Conservation (phyloP, 345 rosid species). For the Tarenaya hassleriana region DNA sequence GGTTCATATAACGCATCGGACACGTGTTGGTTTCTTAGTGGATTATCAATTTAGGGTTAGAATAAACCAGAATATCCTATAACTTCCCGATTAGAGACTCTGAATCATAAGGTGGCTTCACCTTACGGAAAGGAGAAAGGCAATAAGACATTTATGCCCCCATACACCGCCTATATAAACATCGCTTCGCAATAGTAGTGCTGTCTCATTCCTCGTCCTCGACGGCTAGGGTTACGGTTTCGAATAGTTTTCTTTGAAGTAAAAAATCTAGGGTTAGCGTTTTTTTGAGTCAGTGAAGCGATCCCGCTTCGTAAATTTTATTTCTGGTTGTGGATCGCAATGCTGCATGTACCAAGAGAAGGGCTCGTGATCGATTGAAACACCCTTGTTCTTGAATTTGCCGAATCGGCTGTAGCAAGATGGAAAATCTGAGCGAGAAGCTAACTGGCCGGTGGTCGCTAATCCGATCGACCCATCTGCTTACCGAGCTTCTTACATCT, state of each 20-base stretch:
- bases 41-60: background rate
- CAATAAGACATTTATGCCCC: slow-evolving; percentile 13
- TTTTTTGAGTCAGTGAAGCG: background rate
- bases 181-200: background rate
- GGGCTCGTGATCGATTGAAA: slow-evolving; percentile 29
- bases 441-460: slow-evolving; percentile 75
- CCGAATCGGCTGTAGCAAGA: slow-evolving; percentile 71
- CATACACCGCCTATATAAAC: slow-evolving; percentile 11
- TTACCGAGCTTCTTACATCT: slow-evolving; percentile 82
- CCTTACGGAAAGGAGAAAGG: background rate
- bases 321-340: background rate
- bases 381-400: slow-evolving; percentile 52
- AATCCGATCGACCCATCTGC: slow-evolving; percentile 58
- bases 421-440: slow-evolving; percentile 43
- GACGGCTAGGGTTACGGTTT: slow-evolving; percentile 7
- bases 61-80: background rate
- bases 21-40: background rate
- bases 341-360: slow-evolving; percentile 72
- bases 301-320: background rate
- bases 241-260: background rate
- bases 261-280: too few species aligned
- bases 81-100: too few species aligned
- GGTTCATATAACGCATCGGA: too few species aligned
- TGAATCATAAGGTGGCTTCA: too few species aligned
- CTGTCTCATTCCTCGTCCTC: background rate